phyloP scores from a whole-genome alignment of 2,329 filamentous ascomycete genomes.

The Fusarium sublunatum region DNA sequence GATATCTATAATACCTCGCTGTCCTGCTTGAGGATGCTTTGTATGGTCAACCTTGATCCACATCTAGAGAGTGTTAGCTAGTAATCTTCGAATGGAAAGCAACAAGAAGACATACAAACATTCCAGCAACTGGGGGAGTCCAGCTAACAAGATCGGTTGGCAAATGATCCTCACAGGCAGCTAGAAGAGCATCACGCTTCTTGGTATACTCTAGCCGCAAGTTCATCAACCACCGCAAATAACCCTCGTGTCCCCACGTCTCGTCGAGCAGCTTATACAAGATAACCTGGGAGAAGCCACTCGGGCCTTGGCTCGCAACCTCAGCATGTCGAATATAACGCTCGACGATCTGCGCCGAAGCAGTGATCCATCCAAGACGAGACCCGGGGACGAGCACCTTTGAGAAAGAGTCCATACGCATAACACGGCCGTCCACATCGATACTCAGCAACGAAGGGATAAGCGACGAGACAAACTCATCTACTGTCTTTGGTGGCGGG shows the following conservation, averaged over 20 bases:
- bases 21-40: conserved; percentile 70
- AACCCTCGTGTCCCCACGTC: conserved; percentile 92
- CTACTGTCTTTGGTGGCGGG: conserved; percentile 69
- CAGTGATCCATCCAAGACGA: conserved; percentile 89
- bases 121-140: conserved; percentile 84
- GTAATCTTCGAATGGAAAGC: neutral
- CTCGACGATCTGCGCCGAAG: conserved; percentile 84
- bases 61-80: conserved; percentile 57
- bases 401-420: conserved; percentile 92
- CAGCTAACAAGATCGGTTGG: conserved; percentile 81
- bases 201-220: conserved; percentile 83
- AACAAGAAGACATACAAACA: conserved; percentile 80
- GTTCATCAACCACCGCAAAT: conserved; percentile 88
- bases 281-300: conserved; percentile 84
- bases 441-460: conserved; percentile 79
- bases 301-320: conserved; percentile 84
- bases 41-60: conserved; percentile 78
- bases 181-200: conserved; percentile 79
- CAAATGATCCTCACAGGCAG: conserved; percentile 82
- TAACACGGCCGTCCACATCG: conserved; percentile 86
- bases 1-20: conserved; percentile 69
- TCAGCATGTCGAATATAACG: conserved; percentile 86
- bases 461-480: conserved; percentile 74
- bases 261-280: conserved; percentile 93
- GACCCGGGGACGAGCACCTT: conserved; percentile 89